These are phyloP conservation scores for Inga laurina DNA, from an alignment of 306 rosid genomes.

Conservation along the genomic window DNA sequence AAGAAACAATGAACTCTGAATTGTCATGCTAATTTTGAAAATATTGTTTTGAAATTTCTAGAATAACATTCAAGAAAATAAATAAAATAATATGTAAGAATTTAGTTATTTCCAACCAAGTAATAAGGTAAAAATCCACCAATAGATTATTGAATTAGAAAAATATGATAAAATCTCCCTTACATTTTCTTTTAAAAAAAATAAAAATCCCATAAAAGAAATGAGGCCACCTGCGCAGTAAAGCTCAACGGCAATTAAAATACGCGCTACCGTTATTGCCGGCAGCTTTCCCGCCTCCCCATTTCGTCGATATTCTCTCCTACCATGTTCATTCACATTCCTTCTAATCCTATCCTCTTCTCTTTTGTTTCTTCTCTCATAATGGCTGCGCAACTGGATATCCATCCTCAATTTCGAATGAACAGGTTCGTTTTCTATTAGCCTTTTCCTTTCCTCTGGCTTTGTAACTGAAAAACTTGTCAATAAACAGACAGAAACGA, in stretches of 20 bases:
- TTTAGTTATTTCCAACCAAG: background rate
- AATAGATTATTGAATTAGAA: background rate
- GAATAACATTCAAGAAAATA: background rate
- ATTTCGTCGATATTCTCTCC: constrained; percentile 31
- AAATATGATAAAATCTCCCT: background rate
- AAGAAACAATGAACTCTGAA: background rate
- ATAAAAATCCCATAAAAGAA: background rate
- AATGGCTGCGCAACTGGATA: background rate
- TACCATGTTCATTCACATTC: constrained; percentile 4
- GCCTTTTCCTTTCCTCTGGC: background rate
- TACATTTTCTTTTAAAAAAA: background rate
- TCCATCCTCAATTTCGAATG: background rate
- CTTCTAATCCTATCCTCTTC: constrained; percentile 8
- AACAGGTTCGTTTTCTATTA: constrained; percentile 31
- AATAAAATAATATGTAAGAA: background rate
- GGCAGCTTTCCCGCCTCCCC: constrained; percentile 48
- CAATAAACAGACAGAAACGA: background rate
- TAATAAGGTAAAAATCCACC: background rate
- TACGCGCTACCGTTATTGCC: constrained; percentile 26
- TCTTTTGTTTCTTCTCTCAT: background rate
- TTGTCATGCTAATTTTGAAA: background rate
- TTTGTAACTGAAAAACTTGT: background rate
- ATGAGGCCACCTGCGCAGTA: background rate
- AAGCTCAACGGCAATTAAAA: constrained; percentile 28
- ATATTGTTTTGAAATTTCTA: background rate